Percentiles rank a stretch among this genome's conserved stretches.
phyloP scores from a whole-genome alignment of 345 rosid genomes.

The Moringa oleifera region DNA sequence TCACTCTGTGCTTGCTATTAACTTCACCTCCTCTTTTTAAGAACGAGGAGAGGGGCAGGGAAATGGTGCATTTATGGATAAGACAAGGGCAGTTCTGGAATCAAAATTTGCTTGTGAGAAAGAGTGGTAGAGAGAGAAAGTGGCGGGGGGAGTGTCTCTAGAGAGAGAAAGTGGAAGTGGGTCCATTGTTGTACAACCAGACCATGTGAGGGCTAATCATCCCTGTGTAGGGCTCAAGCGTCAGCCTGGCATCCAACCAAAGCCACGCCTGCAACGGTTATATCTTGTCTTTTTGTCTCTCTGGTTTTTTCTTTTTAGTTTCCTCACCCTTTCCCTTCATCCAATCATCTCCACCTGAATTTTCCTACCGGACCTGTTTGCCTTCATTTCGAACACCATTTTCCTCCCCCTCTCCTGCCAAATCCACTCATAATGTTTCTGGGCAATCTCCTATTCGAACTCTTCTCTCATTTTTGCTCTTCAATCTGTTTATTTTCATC shows the following conservation, averaged over 20 bases:
- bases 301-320: not conserved
- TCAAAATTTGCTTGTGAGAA: constrained; percentile 1
- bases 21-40: constrained; percentile 30
- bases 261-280: constrained; percentile 40
- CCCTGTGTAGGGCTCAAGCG: constrained; percentile 25
- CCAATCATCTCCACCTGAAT: not conserved
- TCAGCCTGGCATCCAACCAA: constrained; percentile 46
- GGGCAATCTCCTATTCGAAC: no score
- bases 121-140: not conserved
- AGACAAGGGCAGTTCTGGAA: constrained; percentile 45
- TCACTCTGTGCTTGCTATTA: constrained; percentile 4
- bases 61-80: constrained; percentile 20
- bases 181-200: constrained; percentile 31
- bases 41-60: constrained; percentile 4
- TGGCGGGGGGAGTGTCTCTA: constrained; percentile 21
- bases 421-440: no score
- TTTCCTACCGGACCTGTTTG: no score
- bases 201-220: constrained; percentile 67
- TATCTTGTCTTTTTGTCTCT: constrained; percentile 30
- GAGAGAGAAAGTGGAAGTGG: constrained; percentile 23
- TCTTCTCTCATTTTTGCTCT: no score
- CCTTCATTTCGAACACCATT: no score
- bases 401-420: no score
- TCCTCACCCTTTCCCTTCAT: not conserved
- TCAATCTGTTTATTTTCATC: no score